Conservation (phyloP, 352 stramenopile genomes). For the Phytophthora pini region DNA sequence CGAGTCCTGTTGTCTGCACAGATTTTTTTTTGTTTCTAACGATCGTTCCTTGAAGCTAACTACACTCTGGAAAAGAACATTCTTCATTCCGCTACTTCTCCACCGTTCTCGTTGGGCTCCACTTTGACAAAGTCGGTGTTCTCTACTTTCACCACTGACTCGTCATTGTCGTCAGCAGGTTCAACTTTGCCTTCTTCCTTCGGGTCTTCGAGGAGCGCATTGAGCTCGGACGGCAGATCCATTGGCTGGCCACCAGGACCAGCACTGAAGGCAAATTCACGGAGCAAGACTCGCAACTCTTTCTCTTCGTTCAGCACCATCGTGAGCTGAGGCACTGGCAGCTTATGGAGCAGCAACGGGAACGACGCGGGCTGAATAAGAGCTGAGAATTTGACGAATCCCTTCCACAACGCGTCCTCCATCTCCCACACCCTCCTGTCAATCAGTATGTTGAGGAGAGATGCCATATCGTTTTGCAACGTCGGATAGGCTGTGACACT, state of each 20-base stretch:
- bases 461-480: constrained; percentile 68
- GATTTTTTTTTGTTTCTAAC: constrained; percentile 16
- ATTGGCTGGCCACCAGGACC: constrained; percentile 37
- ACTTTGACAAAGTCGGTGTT: constrained; percentile 29
- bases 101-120: constrained; percentile 18
- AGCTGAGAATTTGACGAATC: constrained; percentile 80
- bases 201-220: constrained; percentile 36
- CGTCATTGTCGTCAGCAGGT: constrained; percentile 6
- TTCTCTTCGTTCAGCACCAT: constrained; percentile 67
- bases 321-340: constrained; percentile 59
- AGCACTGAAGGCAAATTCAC: constrained; percentile 47
- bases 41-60: constrained; percentile 12
- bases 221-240: constrained; percentile 40
- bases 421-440: constrained; percentile 72
- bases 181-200: constrained; percentile 28
- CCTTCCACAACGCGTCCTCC: constrained; percentile 79
- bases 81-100: constrained; percentile 2
- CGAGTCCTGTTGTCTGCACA: constrained; percentile 2
- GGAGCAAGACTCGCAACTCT: constrained; percentile 55
- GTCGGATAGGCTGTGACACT: constrained; percentile 76
- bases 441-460: constrained; percentile 61
- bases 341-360: constrained; percentile 56
- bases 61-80: background rate
- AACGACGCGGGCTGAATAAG: constrained; percentile 81
- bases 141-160: constrained; percentile 27